Conservation (phyloP, 441 rosid genomes). For the Eruca vesicaria region DNA sequence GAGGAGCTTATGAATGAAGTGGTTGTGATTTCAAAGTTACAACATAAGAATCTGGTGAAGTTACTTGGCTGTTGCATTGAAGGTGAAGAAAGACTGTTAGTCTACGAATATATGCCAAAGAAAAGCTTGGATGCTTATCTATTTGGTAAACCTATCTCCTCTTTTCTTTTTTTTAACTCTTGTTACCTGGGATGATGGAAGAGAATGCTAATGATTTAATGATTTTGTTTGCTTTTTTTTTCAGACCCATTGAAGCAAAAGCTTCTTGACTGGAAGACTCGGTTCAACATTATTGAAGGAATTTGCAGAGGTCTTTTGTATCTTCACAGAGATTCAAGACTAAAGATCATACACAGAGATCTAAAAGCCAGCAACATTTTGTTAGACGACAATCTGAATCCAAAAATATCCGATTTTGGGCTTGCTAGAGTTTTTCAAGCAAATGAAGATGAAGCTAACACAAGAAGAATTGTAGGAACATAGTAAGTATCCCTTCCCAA, state of each 20-base stretch:
- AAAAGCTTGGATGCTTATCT: no score
- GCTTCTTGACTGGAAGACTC: conserved; percentile 72
- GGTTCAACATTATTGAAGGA: no score
- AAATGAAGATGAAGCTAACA: conserved; percentile 67
- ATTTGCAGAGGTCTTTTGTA: no score
- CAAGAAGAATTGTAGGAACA: conserved; percentile 80
- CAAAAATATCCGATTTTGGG: conserved; percentile 87
- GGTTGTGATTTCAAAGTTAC: no score
- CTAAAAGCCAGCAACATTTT: no score
- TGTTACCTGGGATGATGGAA: not conserved
- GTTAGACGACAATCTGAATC: no score
- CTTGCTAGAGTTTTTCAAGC: conserved; percentile 89
- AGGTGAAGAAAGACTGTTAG: no score
- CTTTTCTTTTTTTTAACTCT: not conserved
- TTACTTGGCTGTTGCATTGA: no score
- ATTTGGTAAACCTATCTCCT: conserved; percentile 41
- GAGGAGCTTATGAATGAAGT: no score
- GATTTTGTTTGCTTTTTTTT: not conserved
- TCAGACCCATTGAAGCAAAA: conserved; percentile 55
- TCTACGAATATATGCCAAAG: no score
- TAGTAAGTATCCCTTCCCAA: conserved; percentile 54
- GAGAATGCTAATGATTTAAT: not conserved
- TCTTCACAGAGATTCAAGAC: no score
- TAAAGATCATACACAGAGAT: no score
- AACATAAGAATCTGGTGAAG: conserved; percentile 82